Evolutionary conservation across 768 basidiomycete genomes (phyloP), one percentile per base, ranked within the genome.

Genomic region (Russula earlei): DNA sequence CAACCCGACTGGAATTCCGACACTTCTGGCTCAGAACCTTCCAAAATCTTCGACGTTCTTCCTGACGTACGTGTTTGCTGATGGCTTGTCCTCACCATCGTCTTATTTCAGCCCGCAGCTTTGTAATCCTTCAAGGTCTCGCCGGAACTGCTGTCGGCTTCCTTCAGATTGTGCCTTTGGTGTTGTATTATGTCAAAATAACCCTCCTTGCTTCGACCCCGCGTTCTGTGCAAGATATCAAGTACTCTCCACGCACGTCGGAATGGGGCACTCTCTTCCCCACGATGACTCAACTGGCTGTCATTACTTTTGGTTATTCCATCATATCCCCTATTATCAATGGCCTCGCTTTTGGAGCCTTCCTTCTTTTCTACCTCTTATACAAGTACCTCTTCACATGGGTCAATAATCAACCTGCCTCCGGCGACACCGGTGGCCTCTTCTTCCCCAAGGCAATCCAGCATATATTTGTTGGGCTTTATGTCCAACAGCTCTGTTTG

Each of bases 391-490:
- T 66, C 31, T 70, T 70, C 63, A 57, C 67, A 12, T 71, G 70
- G 69, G 82, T 80, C 58, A 80, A 81, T 64, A 83, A 88, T 53
- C 85, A 91, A 67, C 79, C 84, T 4, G 67, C 77, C 0, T 70
- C 77, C 4, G 73, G 73, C 48, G 93, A 96, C 53, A 95, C 92
- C 0, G 95, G 95, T 36, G 96, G 96, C 0, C 67, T 90, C 47
- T 98, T 96, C 76, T 98, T 92, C 77, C 94, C 94, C 22, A 89
- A 85, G 69, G 95, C 96, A 5, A 81, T 98, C 25, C 83, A 89
- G 47, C 96, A 98, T 65, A 66, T 95, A 29, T 97, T 98, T 62
- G 91, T 93, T 20, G 96, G 95, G 3, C 64, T 98, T 67, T 99
- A 99, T 67, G 77, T 99, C 43, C 81, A 94, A 67, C 85, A 96